phyloP scores from a whole-genome alignment of 2,329 filamentous ascomycete species.

The Grosmannia clavigera region DNA sequence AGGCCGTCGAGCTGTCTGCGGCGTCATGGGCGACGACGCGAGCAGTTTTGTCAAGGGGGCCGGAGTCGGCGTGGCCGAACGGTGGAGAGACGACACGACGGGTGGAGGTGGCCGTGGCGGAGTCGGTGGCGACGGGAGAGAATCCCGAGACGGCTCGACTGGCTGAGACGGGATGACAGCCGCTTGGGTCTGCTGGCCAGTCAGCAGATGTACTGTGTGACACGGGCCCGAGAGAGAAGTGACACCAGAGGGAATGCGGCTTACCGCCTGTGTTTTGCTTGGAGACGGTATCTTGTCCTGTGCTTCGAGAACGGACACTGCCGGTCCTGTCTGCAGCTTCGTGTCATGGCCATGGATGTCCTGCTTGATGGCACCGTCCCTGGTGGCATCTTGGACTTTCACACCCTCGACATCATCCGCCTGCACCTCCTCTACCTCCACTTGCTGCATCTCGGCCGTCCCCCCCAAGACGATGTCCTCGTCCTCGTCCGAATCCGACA shows the following conservation, averaged over 20 bases:
- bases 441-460: too few species aligned
- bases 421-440: neutral
- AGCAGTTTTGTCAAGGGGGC: neutral
- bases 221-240: neutral
- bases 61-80: neutral
- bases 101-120: neutral
- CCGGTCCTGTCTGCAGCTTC: too few species aligned
- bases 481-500: conserved; percentile 9
- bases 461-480: neutral
- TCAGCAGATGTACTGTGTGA: neutral
- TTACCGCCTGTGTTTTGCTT: neutral
- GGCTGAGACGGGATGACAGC: neutral
- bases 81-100: neutral
- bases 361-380: too few species aligned
- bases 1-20: neutral
- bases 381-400: too few species aligned
- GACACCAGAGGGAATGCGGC: neutral
- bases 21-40: neutral
- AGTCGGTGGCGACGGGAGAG: neutral
- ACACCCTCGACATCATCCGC: too few species aligned
- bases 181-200: neutral
- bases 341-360: too few species aligned
- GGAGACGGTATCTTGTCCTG: too few species aligned
- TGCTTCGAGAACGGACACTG: too few species aligned
- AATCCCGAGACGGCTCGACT: neutral